Evolutionary conservation across 148 eudicot species (phyloP), one percentile per base, ranked within the genome.

Genomic region (Camellia lanceoleosa): DNA sequence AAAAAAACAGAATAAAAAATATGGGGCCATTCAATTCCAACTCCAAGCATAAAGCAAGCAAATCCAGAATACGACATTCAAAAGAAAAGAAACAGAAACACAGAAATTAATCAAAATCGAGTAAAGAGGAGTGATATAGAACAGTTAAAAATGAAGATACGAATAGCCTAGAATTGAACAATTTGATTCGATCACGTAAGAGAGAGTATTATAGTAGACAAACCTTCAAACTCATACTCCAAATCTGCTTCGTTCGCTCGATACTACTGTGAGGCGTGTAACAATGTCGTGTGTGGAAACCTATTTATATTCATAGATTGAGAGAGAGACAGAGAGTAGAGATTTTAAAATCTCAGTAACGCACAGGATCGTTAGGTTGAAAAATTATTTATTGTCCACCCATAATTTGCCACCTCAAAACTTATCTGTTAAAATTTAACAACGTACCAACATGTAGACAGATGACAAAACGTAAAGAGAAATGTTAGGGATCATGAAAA

Each of bases 141-240:
- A 55, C 64, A 15, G n/a, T 15, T 23, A 60, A 60, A 60, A 60
- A 15, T 15, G 9, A 60, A 4, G 6, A 56, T 60, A 14, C 4
- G 19, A 60, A 64, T 3, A 64, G 68, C 5, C 41, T 10, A 4
- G 11, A 60, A 60, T 64, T 64, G 12, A 64, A 64, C 1, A 23
- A 9, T 64, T 7, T 5, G 38, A 19, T 19, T 19, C 2, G 68
- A 64, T 19, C 3, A 3, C 3, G 11, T 5, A 6, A 12, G 68
- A 64, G 42, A 23, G 23, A 23, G 23, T 23, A 23, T 23, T 7
- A 64, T 5, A 23, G 38, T 10, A 10, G 23, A 19, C 68, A 7
- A 64, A 64, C 68, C 68, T 64, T 64, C 68, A 64, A 64, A 64
- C 68, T 42, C 68, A 64, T 64, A 0, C 68, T 23, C 68, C 2